Conservation (phyloP, 805 yeast species). For the Yamadazyma phyllophila region DNA sequence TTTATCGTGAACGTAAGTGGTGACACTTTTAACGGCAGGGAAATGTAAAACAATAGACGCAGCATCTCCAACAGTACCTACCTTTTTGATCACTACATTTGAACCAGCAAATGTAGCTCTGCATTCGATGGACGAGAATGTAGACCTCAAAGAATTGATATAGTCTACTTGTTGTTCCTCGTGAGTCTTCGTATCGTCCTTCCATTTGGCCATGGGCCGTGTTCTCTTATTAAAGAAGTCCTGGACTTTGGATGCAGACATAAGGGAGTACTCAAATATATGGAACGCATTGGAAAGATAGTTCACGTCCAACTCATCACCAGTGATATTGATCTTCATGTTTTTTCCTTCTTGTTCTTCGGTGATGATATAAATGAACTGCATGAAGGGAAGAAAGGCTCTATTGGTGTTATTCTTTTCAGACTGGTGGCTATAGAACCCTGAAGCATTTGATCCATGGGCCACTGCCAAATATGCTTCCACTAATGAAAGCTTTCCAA, state of each 20-base stretch:
- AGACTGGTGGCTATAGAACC: conserved; percentile 46
- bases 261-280: conserved; percentile 51
- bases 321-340: conserved; percentile 53
- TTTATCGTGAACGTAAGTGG: conserved; percentile 49
- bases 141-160: conserved; percentile 15
- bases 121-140: conserved; percentile 46
- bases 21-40: conserved; percentile 65
- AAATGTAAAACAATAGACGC: conserved; percentile 65
- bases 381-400: conserved; percentile 69
- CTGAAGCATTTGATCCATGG: conserved; percentile 51
- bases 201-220: conserved; percentile 15
- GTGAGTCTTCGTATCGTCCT: conserved; percentile 11
- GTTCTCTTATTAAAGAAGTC: conserved; percentile 24
- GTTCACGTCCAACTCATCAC: conserved; percentile 69
- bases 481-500: conserved; percentile 66
- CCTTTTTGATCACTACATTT: conserved; percentile 46
- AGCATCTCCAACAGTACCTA: conserved; percentile 41
- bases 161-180: conserved; percentile 16
- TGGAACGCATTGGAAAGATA: conserved; percentile 55
- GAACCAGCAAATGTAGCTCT: conserved; percentile 69
- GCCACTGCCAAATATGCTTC: conserved; percentile 75
- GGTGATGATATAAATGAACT: conserved; percentile 46
- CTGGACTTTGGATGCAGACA: conserved; percentile 47
- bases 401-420: conserved; percentile 53
- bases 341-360: conserved; percentile 21